Evolutionary conservation across 2,329 filamentous ascomycete genomes (phyloP).

Genomic region (Alternaria rosae): DNA sequence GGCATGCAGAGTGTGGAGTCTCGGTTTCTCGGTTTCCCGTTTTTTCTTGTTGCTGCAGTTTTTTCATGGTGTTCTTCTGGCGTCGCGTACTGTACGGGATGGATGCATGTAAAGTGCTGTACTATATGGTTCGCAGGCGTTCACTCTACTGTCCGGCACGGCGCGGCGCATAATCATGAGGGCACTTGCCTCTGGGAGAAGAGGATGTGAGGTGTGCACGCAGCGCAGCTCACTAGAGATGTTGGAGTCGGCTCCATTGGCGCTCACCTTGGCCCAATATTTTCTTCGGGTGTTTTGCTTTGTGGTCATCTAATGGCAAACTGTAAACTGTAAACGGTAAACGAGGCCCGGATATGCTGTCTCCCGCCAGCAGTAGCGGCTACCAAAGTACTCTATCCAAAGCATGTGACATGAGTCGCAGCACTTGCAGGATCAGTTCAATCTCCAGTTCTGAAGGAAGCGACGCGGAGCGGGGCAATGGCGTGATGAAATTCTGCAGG

Average conservation of each 20-base stretch:
- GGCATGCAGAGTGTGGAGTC: background rate
- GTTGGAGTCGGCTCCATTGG: background rate
- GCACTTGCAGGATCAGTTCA: background rate
- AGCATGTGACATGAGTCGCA: background rate
- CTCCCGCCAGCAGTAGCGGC: background rate
- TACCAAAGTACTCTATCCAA: background rate
- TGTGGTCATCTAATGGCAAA: background rate
- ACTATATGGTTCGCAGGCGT: slow-evolving; percentile 3
- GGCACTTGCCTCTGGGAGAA: no score
- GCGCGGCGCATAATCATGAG: background rate
- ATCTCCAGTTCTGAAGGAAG: background rate
- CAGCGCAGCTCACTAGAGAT: background rate
- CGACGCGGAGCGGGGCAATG: slow-evolving; percentile 3
- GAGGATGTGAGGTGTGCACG: background rate
- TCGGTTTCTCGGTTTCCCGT: background rate
- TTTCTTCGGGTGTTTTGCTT: background rate
- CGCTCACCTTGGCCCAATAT: background rate
- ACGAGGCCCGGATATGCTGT: background rate
- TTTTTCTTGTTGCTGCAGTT: background rate
- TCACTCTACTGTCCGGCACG: background rate
- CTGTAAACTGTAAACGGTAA: background rate
- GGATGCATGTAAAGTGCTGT: background rate
- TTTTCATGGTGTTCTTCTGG: background rate
- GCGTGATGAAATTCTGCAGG: background rate
- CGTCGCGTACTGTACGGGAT: background rate